These are phyloP conservation scores for Cynara cardunculus DNA, from an alignment of 129 eudicot genomes.

Conservation along the genomic window DNA sequence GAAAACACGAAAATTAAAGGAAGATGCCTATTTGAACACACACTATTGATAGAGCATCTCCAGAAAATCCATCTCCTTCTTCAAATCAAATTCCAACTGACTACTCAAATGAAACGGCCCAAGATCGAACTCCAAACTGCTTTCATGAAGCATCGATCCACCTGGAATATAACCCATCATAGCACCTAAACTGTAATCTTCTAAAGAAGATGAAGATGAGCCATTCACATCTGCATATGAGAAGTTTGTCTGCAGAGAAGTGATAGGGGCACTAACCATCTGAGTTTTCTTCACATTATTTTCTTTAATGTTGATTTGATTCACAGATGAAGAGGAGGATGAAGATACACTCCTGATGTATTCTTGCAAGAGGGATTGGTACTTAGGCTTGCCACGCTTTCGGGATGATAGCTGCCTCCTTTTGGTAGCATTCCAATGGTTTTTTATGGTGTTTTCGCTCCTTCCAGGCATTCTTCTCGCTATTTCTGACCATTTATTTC, in stretches of 20 bases:
- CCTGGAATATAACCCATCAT: slow-evolving; percentile 23
- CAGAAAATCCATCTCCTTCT: slow-evolving; percentile 45
- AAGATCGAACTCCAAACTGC: slow-evolving; percentile 21
- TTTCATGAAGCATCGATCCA: slow-evolving; percentile 17
- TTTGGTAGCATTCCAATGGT: slow-evolving; percentile 55
- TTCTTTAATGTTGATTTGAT: slow-evolving; percentile 11
- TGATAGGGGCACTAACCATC: background rate
- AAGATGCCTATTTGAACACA: background rate
- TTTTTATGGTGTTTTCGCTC: slow-evolving; percentile 59
- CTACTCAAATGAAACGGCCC: slow-evolving; percentile 26
- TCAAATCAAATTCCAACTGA: slow-evolving; percentile 35
- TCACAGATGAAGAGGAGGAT: slow-evolving; percentile 28
- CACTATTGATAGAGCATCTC: slow-evolving; percentile 36
- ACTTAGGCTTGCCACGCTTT: slow-evolving; percentile 17
- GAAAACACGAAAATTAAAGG: background rate
- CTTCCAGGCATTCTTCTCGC: slow-evolving; percentile 58
- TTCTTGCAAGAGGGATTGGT: slow-evolving; percentile 37
- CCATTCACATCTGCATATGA: slow-evolving; percentile 7
- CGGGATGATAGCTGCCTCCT: slow-evolving; percentile 30
- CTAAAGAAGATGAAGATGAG: slow-evolving; percentile 13
- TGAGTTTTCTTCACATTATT: slow-evolving; percentile 5
- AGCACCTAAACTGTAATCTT: slow-evolving; percentile 20
- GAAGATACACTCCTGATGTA: slow-evolving; percentile 38
- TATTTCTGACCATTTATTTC: slow-evolving; percentile 70
- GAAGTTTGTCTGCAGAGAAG: slow-evolving; percentile 8